These are phyloP conservation scores for Amanita fuliginea DNA, from an alignment of 768 basidiomycete species.

Conservation along the genomic window DNA sequence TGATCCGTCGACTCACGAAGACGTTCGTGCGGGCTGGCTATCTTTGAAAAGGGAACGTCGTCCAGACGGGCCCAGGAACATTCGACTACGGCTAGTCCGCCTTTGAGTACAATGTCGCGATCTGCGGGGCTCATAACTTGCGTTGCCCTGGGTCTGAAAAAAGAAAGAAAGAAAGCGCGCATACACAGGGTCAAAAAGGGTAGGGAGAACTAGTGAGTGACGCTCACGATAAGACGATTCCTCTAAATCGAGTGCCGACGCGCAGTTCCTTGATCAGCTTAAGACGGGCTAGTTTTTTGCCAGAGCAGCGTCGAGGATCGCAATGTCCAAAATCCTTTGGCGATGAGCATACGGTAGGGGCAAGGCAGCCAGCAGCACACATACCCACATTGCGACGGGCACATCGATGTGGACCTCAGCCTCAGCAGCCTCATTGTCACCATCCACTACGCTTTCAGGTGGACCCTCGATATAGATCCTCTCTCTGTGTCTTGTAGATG, in stretches of 20 bases:
- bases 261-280: conserved; percentile 77
- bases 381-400: conserved; percentile 94
- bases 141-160: conserved; percentile 72
- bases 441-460: conserved; percentile 42
- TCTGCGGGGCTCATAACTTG: conserved; percentile 76
- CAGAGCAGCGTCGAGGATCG: conserved; percentile 72
- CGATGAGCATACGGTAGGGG: neutral
- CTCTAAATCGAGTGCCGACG: conserved; percentile 80
- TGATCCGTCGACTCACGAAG: conserved; percentile 42
- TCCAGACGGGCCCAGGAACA: conserved; percentile 96
- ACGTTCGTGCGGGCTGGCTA: conserved; percentile 87
- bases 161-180: too few relatives aligned
- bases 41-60: conserved; percentile 92
- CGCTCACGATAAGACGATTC: conserved; percentile 88
- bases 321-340: conserved; percentile 95
- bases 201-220: conserved; percentile 5
- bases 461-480: conserved; percentile 22
- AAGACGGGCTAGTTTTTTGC: conserved; percentile 83
- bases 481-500: neutral
- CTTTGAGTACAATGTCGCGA: conserved; percentile 57
- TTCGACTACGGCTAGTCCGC: conserved; percentile 93
- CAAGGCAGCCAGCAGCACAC: conserved; percentile 19
- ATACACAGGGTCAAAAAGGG: conserved; percentile 2
- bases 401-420: conserved; percentile 38
- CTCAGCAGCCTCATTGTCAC: conserved; percentile 7